Evolutionary conservation across 2,329 filamentous ascomycete species (phyloP).

Genomic region (Claviceps paspali): DNA sequence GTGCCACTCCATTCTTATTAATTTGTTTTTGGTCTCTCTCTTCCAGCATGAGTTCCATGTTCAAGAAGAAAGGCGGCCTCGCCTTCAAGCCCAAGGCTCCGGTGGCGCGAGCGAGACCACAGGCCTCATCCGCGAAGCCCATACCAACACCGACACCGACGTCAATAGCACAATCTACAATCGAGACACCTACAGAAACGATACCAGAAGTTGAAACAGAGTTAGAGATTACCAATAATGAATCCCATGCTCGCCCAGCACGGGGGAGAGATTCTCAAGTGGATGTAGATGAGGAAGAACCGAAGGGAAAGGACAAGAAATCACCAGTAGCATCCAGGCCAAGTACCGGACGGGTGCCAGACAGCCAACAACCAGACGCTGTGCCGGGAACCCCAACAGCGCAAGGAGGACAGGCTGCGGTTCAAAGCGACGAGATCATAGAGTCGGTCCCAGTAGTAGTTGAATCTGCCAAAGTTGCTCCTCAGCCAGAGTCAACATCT

Average conservation of each 20-base stretch:
- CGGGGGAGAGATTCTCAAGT: background rate
- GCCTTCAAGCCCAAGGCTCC: slow-evolving; percentile 59
- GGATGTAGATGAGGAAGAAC: background rate
- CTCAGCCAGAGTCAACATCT: background rate
- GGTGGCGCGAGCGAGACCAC: slow-evolving; percentile 24
- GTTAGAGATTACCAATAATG: background rate
- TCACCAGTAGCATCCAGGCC: background rate
- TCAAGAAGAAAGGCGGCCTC: slow-evolving; percentile 48
- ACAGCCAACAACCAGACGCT: slow-evolving; percentile 3
- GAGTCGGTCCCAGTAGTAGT: background rate
- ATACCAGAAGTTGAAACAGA: background rate
- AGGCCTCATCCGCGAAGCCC: slow-evolving; percentile 4
- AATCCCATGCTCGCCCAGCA: background rate
- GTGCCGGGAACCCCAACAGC: background rate
- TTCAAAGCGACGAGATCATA: background rate
- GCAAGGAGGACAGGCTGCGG: background rate
- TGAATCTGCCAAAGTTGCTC: background rate
- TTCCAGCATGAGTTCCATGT: slow-evolving; percentile 45
- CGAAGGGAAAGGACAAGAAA: slow-evolving; percentile 1
- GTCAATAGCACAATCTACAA: slow-evolving; percentile 2
- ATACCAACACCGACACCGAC: background rate
- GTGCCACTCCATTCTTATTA: background rate
- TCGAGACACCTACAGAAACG: slow-evolving; percentile 1
- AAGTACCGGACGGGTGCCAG: slow-evolving; percentile 2
- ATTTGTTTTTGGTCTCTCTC: background rate